These are phyloP conservation scores for Henningerozyma blattae DNA, from an alignment of 805 yeast species.

Conservation along the genomic window DNA sequence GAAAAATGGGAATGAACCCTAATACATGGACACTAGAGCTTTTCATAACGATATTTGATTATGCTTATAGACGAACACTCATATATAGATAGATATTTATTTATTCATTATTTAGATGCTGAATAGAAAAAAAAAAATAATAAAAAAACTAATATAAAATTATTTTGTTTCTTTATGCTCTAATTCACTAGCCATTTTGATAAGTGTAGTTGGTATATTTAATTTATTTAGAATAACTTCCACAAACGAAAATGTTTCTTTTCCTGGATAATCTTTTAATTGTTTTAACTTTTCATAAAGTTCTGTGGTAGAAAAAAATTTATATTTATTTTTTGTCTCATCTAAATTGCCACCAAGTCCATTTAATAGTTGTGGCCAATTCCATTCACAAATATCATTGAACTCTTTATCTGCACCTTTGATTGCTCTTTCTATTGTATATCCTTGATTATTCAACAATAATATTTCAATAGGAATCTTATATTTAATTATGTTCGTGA, in stretches of 20 bases:
- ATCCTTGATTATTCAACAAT: constrained; percentile 75
- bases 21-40: too few relatives aligned
- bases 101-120: too few relatives aligned
- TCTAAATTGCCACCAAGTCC: constrained; percentile 65
- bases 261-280: constrained; percentile 23
- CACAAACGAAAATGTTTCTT: constrained; percentile 34
- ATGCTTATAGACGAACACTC: too few relatives aligned
- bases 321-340: constrained; percentile 24
- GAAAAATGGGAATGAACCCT: too few relatives aligned
- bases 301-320: constrained; percentile 27
- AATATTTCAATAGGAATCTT: constrained; percentile 57
- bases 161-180: too few relatives aligned
- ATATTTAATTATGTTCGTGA: constrained; percentile 49
- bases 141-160: too few relatives aligned
- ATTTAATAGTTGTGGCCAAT: constrained; percentile 59
- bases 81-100: too few relatives aligned
- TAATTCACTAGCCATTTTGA: constrained; percentile 29
- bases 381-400: constrained; percentile 77
- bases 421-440: constrained; percentile 80
- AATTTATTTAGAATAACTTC: constrained; percentile 48
- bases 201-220: constrained; percentile 57
- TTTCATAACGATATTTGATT: too few relatives aligned
- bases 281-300: constrained; percentile 27
- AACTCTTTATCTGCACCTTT: constrained; percentile 66
- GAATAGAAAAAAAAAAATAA: too few relatives aligned